Evolutionary conservation across 2,329 filamentous ascomycete genomes (phyloP).

Genomic region (Hypoxylon sp.): DNA sequence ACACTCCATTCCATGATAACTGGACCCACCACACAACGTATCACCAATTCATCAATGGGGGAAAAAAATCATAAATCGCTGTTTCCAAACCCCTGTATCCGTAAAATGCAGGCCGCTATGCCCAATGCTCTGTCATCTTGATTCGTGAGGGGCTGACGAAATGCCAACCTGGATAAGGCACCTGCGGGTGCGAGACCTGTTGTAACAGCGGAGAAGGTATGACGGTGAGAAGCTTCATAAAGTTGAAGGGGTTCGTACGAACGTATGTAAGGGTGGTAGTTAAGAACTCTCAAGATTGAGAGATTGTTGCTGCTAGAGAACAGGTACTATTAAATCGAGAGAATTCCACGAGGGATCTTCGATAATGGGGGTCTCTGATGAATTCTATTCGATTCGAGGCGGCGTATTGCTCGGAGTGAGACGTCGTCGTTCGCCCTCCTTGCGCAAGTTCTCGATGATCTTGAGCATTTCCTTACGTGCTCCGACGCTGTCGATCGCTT

Average conservation of each 20-base stretch:
- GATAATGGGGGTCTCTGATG: not conserved
- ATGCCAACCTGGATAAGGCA: constrained; percentile 1
- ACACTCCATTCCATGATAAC: not conserved
- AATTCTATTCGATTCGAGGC: constrained; percentile 61
- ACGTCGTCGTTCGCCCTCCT: constrained; percentile 85
- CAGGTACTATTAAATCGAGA: not conserved
- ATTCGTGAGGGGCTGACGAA: constrained; percentile 1
- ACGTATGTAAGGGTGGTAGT: constrained; percentile 5
- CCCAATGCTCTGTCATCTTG: constrained; percentile 12
- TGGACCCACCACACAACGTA: constrained; percentile 3
- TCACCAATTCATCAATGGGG: constrained; percentile 25
- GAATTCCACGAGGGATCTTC: constrained; percentile 1
- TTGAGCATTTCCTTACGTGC: constrained; percentile 92
- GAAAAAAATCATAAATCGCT: constrained; percentile 21
- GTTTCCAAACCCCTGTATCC: constrained; percentile 26
- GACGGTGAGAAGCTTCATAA: not conserved
- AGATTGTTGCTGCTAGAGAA: not conserved
- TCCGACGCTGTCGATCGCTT: constrained; percentile 83
- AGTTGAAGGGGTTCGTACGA: not conserved
- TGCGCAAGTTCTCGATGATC: constrained; percentile 88
- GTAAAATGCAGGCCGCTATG: constrained; percentile 24
- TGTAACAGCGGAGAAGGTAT: not conserved
- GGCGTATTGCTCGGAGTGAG: constrained; percentile 60
- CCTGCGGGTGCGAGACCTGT: not conserved
- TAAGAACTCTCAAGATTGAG: not conserved